Evolutionary conservation across 2,329 filamentous ascomycete species (phyloP), one percentile per base, ranked within the genome.

Genomic region (Calonectria honghensis): DNA sequence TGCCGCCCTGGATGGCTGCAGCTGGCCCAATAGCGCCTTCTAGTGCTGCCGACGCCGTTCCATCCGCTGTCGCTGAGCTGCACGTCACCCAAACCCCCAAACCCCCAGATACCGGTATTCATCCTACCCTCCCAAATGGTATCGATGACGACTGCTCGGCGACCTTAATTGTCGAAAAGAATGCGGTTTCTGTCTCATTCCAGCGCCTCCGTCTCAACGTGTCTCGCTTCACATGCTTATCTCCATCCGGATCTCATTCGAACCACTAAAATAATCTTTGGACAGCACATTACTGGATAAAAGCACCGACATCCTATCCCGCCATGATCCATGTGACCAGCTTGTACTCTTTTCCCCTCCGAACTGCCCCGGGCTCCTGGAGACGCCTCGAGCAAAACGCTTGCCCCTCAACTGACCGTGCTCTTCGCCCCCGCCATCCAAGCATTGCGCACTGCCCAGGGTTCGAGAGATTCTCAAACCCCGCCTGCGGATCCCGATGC

Each of bases 21-120:
- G 50, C 70, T 68, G 63, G 70, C 51, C 68, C 68, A 68, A 68
- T 68, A 24, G 51, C 68, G 24, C 63, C 63, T 29, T 68, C 48
- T 35, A 70, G 52, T 45, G 24, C 64, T 65, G 18, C 63, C 37
- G 51, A 24, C 35, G 45, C 72, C 61, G 31, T 57, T 73, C 29
- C 41, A 29, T 66, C 65, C 45, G 24, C 45, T 39, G 37, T 32
- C 65, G 48, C 39, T 45, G 45, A 24, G 35, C 37, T 70, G 68
- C 68, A 65, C 61, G 68, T 70, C 68, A 70, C 45, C 27, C 41
- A 39, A 57, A 24, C 57, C 32, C 59, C 45, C n/a, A 35, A 69
- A 48, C 32, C 32, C 32, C 32, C 32, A 35, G 11, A 69, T 39
- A 7, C 24, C 29, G 3, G n/a, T 6, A 48, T 24, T 24, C 45